Conservation (phyloP, 805 yeast species). For the Yarrowia bubula region DNA sequence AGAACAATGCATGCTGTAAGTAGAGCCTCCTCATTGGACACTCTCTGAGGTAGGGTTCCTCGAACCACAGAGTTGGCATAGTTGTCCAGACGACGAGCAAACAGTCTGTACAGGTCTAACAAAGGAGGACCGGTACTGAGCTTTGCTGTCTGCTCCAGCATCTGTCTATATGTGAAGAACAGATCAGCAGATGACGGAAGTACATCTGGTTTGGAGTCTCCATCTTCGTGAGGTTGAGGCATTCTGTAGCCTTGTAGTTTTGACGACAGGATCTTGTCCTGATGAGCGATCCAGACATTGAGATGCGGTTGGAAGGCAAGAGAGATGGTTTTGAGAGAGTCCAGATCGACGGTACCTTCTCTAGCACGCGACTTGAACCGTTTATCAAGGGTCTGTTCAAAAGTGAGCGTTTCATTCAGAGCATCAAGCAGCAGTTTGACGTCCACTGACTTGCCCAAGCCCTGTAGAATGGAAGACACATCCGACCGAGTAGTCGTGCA, state of each 20-base stretch:
- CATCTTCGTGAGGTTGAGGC: constrained; percentile 40
- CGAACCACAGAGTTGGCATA: constrained; percentile 54
- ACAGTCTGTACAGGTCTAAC: constrained; percentile 53
- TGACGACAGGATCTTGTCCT: constrained; percentile 59
- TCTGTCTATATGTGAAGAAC: constrained; percentile 71
- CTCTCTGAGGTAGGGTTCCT: constrained; percentile 33
- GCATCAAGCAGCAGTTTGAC: constrained; percentile 67
- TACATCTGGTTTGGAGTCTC: constrained; percentile 53
- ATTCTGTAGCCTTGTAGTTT: constrained; percentile 62
- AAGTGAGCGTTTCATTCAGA: constrained; percentile 74
- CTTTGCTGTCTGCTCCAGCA: constrained; percentile 66
- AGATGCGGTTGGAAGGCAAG: constrained; percentile 82
- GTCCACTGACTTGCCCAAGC: constrained; percentile 47
- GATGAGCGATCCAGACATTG: constrained; percentile 81
- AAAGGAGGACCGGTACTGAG: constrained; percentile 49
- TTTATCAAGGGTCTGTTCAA: constrained; percentile 71
- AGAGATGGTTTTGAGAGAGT: constrained; percentile 47
- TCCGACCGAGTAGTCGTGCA: constrained; percentile 70
- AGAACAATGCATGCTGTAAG: constrained; percentile 67
- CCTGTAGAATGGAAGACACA: constrained; percentile 51
- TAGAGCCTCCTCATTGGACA: constrained; percentile 50
- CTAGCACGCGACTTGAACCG: constrained; percentile 43
- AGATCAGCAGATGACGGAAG: constrained; percentile 85
- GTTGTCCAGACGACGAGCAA: constrained; percentile 61
- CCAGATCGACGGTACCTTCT: constrained; percentile 3